A percentile compares a stretch with the other conserved stretches of the same genome.
These are phyloP conservation scores for Thoreauomyces humboldtii DNA, from an alignment of 192 early-diverging fungal genomes.

Conservation along the genomic window DNA sequence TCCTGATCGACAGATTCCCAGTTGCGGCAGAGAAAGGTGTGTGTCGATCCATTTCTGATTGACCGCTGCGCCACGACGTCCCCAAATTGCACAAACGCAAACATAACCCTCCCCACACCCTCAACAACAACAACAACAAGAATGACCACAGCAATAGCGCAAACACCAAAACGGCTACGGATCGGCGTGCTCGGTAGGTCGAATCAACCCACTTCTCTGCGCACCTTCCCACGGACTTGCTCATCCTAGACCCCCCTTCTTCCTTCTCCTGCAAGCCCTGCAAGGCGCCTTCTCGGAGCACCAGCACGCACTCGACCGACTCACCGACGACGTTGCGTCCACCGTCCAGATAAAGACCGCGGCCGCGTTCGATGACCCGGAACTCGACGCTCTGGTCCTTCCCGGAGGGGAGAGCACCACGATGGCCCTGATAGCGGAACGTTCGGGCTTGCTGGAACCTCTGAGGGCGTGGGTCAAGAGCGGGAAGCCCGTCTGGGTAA, in stretches of 20 bases:
- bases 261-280: conserved; percentile 51
- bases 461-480: conserved; percentile 73
- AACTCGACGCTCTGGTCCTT: conserved; percentile 85
- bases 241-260: background rate
- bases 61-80: no score
- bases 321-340: conserved; percentile 55
- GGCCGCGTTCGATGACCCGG: conserved; percentile 57
- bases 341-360: conserved; percentile 66
- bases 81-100: no score
- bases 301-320: conserved; percentile 71
- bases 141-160: conserved; percentile 2
- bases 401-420: conserved; percentile 95
- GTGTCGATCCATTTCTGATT: no score
- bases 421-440: conserved; percentile 90
- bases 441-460: conserved; percentile 74
- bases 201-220: background rate
- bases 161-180: conserved; percentile 12
- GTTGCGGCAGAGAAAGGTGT: no score
- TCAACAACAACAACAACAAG: no score
- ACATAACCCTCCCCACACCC: no score
- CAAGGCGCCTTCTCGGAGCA: conserved; percentile 97
- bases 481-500: conserved; percentile 75
- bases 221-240: background rate
- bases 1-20: no score
- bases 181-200: conserved; percentile 17